These are phyloP conservation scores for Aspergillus intermedius DNA, from an alignment of 2,329 filamentous ascomycete species.

Conservation along the genomic window DNA sequence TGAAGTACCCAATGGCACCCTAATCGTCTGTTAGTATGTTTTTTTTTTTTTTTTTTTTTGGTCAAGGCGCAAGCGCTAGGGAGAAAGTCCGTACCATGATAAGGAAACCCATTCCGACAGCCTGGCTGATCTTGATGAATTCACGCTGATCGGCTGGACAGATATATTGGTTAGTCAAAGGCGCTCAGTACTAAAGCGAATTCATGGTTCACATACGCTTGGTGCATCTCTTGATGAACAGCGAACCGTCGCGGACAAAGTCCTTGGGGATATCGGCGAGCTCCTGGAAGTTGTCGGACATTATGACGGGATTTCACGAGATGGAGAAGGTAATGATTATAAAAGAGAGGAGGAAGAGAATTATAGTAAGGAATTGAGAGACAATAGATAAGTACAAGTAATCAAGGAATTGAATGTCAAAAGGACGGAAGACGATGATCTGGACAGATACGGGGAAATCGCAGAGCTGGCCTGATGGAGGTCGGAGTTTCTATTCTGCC, in stretches of 20 bases:
- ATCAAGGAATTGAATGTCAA: neutral
- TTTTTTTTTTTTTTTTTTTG: slow-evolving; percentile 1
- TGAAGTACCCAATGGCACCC: slow-evolving; percentile 54
- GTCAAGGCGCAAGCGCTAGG: neutral
- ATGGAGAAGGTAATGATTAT: neutral
- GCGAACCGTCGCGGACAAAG: slow-evolving; percentile 46
- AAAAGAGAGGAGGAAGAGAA: neutral
- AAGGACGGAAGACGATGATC: slow-evolving; percentile 1
- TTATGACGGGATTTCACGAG: slow-evolving; percentile 11
- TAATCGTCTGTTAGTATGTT: slow-evolving; percentile 11
- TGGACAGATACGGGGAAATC: slow-evolving; percentile 3
- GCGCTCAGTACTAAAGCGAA: neutral
- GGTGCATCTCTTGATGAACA: slow-evolving; percentile 44
- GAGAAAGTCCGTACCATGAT: slow-evolving; percentile 41
- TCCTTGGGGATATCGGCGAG: slow-evolving; percentile 53
- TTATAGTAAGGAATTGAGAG: neutral
- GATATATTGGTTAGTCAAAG: neutral
- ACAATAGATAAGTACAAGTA: neutral
- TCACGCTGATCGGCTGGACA: slow-evolving; percentile 51
- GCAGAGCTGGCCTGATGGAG: slow-evolving; percentile 13
- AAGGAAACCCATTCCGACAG: slow-evolving; percentile 54
- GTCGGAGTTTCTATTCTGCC: slow-evolving; percentile 17
- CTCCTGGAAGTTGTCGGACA: slow-evolving; percentile 56
- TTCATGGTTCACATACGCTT: slow-evolving; percentile 35
- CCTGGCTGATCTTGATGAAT: slow-evolving; percentile 56